Percentiles rank a stretch among this genome's conserved stretches.
These are phyloP conservation scores for Aspergillus haitiensis DNA, from an alignment of 495 filamentous ascomycete species.

Conservation along the genomic window DNA sequence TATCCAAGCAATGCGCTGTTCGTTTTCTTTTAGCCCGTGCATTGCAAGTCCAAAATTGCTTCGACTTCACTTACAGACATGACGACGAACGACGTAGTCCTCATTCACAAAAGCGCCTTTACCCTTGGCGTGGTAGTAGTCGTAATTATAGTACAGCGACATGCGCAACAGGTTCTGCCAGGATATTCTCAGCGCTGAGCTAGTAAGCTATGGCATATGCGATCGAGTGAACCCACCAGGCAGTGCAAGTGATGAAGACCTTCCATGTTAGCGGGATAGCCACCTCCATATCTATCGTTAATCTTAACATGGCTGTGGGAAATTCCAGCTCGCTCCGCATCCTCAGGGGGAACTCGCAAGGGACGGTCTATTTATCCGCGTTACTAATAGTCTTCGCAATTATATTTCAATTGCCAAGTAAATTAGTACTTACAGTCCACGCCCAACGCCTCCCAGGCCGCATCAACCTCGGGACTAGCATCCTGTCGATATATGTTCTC, in stretches of 20 bases:
- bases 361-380: constrained; percentile 33
- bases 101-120: constrained; percentile 52
- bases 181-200: neutral
- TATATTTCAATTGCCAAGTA: neutral
- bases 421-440: constrained; percentile 43
- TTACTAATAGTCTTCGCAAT: neutral
- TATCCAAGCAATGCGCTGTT: constrained; percentile 55
- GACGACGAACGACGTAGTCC: constrained; percentile 48
- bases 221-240: constrained; percentile 33
- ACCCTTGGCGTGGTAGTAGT: constrained; percentile 50
- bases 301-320: constrained; percentile 51
- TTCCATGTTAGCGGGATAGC: constrained; percentile 54
- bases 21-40: neutral
- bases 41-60: fast-evolving
- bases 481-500: constrained; percentile 53
- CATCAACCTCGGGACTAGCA: constrained; percentile 56
- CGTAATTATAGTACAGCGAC: constrained; percentile 56
- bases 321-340: constrained; percentile 45
- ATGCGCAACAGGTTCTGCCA: constrained; percentile 54
- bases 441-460: constrained; percentile 57
- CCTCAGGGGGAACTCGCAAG: constrained; percentile 37
- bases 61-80: constrained; percentile 41
- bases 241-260: constrained; percentile 61
- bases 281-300: constrained; percentile 52
- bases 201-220: neutral